These are phyloP conservation scores for Escovopsis sp. DNA, from an alignment of 2,329 filamentous ascomycete species.

Conservation along the genomic window DNA sequence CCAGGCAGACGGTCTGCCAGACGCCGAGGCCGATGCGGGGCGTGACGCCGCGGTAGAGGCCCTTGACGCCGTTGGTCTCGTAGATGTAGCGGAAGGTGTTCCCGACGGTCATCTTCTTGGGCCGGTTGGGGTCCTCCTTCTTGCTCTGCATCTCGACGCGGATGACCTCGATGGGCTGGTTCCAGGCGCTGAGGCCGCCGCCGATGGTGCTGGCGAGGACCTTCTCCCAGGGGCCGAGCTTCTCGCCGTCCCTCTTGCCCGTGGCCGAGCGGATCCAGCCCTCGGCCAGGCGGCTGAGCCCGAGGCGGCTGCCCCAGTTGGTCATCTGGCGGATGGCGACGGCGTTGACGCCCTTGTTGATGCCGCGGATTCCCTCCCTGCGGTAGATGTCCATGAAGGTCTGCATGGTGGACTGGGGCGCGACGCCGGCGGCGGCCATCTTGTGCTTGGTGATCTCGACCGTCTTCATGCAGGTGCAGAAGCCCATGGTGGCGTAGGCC, in stretches of 20 bases:
- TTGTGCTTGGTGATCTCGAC: slow-evolving; percentile 99
- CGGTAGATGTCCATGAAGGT: slow-evolving; percentile 98
- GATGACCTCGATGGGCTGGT: slow-evolving; percentile 99
- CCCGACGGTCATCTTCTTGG: slow-evolving; percentile 96
- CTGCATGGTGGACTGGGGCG: slow-evolving; percentile 78
- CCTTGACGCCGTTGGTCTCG: slow-evolving; percentile 70
- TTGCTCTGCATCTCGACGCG: slow-evolving; percentile 99
- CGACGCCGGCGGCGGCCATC: slow-evolving; percentile 66
- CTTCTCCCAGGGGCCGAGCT: slow-evolving; percentile 72
- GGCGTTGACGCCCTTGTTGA: slow-evolving; percentile 98
- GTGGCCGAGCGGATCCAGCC: slow-evolving; percentile 66
- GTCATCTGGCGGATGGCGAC: slow-evolving; percentile 98
- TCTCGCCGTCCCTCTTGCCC: slow-evolving; percentile 65
- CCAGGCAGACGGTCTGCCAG: slow-evolving; percentile 99
- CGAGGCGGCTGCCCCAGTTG: slow-evolving; percentile 97
- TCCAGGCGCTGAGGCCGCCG: slow-evolving; percentile 94
- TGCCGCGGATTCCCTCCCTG: slow-evolving; percentile 81
- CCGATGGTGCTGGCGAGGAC: slow-evolving; percentile 73
- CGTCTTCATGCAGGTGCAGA: slow-evolving; percentile 99
- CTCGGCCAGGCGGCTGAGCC: slow-evolving; percentile 83
- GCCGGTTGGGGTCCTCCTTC: slow-evolving; percentile 91
- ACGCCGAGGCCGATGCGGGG: slow-evolving; percentile 89
- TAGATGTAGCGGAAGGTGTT: slow-evolving; percentile 85
- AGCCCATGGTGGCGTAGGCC: slow-evolving; percentile 98
- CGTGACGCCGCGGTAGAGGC: slow-evolving; percentile 88